Evolutionary conservation across 768 basidiomycete species (phyloP).

Genomic region (Amanita subjunquillea): DNA sequence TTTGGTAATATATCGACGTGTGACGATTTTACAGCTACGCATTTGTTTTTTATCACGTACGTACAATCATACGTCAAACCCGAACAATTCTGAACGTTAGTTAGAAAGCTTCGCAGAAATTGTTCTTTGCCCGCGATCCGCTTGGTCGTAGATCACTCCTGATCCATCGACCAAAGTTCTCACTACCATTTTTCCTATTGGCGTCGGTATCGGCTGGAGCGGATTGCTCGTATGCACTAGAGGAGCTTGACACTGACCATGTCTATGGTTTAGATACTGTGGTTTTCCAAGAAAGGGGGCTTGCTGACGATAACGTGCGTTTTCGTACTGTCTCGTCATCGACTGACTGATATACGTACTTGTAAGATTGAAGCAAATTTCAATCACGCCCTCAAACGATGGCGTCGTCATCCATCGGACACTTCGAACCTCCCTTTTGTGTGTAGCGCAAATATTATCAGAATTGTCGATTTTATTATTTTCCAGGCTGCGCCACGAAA

Average conservation of each 20-base stretch:
- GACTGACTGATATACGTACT: neutral
- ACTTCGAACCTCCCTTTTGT: conserved; percentile 17
- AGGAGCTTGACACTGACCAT: conserved; percentile 50
- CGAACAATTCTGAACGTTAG: neutral
- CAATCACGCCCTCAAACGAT: neutral
- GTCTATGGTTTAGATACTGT: conserved; percentile 47
- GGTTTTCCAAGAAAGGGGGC: neutral
- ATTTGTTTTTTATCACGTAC: conserved; percentile 68
- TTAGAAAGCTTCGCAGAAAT: conserved; percentile 30
- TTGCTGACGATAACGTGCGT: conserved; percentile 8
- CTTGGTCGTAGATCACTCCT: conserved; percentile 82
- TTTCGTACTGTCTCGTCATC: neutral
- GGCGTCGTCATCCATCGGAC: neutral
- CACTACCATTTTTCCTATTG: conserved; percentile 46
- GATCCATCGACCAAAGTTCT: conserved; percentile 44
- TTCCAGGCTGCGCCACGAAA: neutral
- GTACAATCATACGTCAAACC: conserved; percentile 9
- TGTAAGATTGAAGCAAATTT: neutral
- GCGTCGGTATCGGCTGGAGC: conserved; percentile 54
- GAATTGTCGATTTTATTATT: neutral
- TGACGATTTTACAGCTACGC: conserved; percentile 49
- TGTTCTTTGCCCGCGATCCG: conserved; percentile 78
- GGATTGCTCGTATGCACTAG: conserved; percentile 35
- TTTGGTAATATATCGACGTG: neutral
- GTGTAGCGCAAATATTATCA: conserved; percentile 7